Percentiles rank a stretch among this genome's conserved stretches.
Conservation (phyloP, 176 grass and related monocot genomes). For the Carex scoparia region DNA sequence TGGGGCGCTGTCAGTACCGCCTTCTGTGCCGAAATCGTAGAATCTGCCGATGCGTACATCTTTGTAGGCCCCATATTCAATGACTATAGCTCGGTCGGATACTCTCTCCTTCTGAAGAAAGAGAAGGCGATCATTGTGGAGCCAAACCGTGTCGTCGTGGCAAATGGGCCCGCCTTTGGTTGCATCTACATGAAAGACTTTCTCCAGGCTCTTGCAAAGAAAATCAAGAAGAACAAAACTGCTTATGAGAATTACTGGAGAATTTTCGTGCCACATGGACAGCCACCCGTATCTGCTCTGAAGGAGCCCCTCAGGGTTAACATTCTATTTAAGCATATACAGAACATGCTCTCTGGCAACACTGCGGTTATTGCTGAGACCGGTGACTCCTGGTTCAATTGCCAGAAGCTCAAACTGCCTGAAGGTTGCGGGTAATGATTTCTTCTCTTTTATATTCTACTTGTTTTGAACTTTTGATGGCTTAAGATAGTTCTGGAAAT, state of each 20-base stretch:
- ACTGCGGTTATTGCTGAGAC: slow-evolving; percentile 60
- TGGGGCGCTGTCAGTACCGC: slow-evolving; percentile 82
- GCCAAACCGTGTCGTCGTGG: slow-evolving; percentile 61
- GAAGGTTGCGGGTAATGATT: slow-evolving; percentile 46
- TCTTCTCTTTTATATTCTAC: background rate
- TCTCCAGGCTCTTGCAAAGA: slow-evolving; percentile 30
- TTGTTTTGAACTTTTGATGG: too few species aligned
- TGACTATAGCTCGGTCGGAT: slow-evolving; percentile 79
- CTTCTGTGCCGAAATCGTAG: slow-evolving; percentile 77
- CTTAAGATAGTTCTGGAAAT: background rate
- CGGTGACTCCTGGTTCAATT: slow-evolving; percentile 86
- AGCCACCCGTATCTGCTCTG: slow-evolving; percentile 22
- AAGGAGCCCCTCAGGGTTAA: slow-evolving; percentile 54
- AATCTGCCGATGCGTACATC: slow-evolving; percentile 76
- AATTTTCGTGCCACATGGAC: slow-evolving; percentile 54
- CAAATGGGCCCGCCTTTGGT: slow-evolving; percentile 57
- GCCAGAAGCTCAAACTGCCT: slow-evolving; percentile 69
- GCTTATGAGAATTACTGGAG: slow-evolving; percentile 57
- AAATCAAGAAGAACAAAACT: slow-evolving; percentile 43
- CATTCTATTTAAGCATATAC: slow-evolving; percentile 74
- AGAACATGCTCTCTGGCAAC: slow-evolving; percentile 42
- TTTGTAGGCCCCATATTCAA: slow-evolving; percentile 65
- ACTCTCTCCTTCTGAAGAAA: slow-evolving; percentile 51
- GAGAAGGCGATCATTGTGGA: slow-evolving; percentile 70
- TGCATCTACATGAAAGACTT: slow-evolving; percentile 80